These are phyloP conservation scores for Pseudogymnoascus sp. DNA, from an alignment of 2,329 filamentous ascomycete genomes.

Conservation along the genomic window DNA sequence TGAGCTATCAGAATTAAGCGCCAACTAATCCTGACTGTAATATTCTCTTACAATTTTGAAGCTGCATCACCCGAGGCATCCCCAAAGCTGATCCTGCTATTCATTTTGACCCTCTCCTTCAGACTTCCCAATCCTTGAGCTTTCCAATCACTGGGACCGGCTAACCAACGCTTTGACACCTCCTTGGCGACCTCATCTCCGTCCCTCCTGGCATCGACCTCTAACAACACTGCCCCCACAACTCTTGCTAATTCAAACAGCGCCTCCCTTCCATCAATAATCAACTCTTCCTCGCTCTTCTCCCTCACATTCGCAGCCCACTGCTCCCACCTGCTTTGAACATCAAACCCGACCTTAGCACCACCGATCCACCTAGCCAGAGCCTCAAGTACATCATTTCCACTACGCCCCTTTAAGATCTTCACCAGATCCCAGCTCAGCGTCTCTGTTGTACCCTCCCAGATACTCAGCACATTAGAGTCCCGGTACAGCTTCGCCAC, in stretches of 20 bases:
- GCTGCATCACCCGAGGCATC: neutral
- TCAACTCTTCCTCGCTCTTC: conserved; percentile 25
- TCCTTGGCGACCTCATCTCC: conserved; percentile 25
- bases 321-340: conserved; percentile 12
- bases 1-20: neutral
- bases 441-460: conserved; percentile 68
- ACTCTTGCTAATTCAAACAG: conserved; percentile 27
- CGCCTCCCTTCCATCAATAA: conserved; percentile 24
- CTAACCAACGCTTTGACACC: conserved; percentile 21
- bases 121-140: neutral
- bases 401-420: conserved; percentile 32
- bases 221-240: conserved; percentile 26
- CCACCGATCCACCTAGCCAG: conserved; percentile 34
- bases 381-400: conserved; percentile 32
- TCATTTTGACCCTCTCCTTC: neutral
- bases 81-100: conserved; percentile 4
- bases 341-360: conserved; percentile 10
- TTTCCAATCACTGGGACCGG: conserved; percentile 9
- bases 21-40: neutral
- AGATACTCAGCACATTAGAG: conserved; percentile 54
- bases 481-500: conserved; percentile 59
- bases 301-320: conserved; percentile 14
- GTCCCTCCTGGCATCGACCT: conserved; percentile 28
- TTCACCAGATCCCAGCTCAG: conserved; percentile 48
- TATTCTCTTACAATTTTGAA: neutral